Evolutionary conservation across 2,329 filamentous ascomycete genomes (phyloP).

Genomic region (Cladosporium austrohemisphaericum): DNA sequence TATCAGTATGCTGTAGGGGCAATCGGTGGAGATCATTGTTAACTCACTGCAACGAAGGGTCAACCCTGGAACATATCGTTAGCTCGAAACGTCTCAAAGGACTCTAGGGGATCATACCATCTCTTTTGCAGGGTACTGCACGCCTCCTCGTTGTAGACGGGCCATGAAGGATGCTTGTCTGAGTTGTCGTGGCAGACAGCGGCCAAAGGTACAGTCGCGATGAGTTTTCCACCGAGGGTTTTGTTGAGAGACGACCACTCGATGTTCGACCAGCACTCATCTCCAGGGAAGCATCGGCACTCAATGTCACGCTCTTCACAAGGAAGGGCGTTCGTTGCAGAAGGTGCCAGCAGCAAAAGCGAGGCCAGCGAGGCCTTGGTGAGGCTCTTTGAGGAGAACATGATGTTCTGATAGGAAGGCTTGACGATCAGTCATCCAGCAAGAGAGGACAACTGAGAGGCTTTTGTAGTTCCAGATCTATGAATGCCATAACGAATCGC

Average conservation of each 20-base stretch:
- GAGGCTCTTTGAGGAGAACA: too few relatives aligned
- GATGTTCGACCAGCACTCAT: slow-evolving; percentile 51
- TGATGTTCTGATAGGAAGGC: too few relatives aligned
- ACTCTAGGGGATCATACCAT: background rate
- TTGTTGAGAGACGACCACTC: slow-evolving; percentile 52
- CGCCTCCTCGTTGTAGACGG: slow-evolving; percentile 10
- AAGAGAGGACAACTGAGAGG: too few relatives aligned
- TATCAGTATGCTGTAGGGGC: background rate
- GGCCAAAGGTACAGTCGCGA: slow-evolving; percentile 53
- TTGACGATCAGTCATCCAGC: too few relatives aligned
- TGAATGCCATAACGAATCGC: too few relatives aligned
- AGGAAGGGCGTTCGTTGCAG: too few relatives aligned
- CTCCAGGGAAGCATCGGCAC: slow-evolving; percentile 51
- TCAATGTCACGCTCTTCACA: background rate
- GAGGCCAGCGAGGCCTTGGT: too few relatives aligned
- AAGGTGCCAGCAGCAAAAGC: too few relatives aligned
- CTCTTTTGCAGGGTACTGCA: background rate
- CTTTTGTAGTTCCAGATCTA: too few relatives aligned
- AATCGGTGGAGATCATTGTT: background rate
- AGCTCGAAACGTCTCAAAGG: background rate
- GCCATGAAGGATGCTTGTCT: slow-evolving; percentile 1
- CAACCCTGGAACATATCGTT: background rate
- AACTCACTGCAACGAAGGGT: slow-evolving; percentile 10
- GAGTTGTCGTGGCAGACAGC: slow-evolving; percentile 48
- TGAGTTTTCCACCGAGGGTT: slow-evolving; percentile 50